phyloP scores from a whole-genome alignment of 106 monocot genomes.

The Dactylorhiza incarnata region DNA sequence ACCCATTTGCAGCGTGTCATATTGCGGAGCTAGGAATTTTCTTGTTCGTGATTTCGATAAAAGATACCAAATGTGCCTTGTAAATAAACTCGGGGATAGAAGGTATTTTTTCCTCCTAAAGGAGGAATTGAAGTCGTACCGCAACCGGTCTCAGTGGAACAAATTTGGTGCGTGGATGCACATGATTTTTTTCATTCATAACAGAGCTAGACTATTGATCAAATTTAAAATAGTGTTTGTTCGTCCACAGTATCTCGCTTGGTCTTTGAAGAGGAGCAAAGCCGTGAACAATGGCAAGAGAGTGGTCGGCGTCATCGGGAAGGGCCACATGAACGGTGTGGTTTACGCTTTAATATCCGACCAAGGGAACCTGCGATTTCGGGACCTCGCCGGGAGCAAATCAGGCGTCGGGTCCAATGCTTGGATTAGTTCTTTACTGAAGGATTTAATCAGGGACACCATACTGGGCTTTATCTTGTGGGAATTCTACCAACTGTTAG shows the following conservation, averaged over 20 bases:
- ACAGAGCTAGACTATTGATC: no score
- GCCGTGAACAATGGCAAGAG: conserved; percentile 69
- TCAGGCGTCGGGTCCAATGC: conserved; percentile 15
- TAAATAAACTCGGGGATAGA: no score
- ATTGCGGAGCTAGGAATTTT: no score
- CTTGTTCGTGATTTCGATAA: no score
- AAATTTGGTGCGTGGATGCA: no score
- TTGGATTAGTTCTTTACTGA: conserved; percentile 31
- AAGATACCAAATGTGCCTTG: no score
- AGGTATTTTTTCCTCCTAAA: no score
- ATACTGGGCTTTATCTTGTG: conserved; percentile 57
- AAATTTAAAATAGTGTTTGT: background rate
- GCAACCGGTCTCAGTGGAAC: no score
- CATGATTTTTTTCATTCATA: no score
- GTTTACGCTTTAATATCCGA: conserved; percentile 80
- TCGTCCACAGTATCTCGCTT: conserved; percentile 65
- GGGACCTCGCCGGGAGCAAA: conserved; percentile 54
- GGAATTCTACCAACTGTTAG: conserved; percentile 57
- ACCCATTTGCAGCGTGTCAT: no score
- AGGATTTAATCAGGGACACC: conserved; percentile 60
- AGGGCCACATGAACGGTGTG: conserved; percentile 84
- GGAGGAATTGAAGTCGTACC: no score
- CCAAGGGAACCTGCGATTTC: conserved; percentile 72
- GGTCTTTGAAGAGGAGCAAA: conserved; percentile 96
- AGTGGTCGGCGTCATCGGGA: conserved; percentile 77